These are phyloP conservation scores for Phialophora verrucosa DNA, from an alignment of 2,329 filamentous ascomycete genomes.

Conservation along the genomic window DNA sequence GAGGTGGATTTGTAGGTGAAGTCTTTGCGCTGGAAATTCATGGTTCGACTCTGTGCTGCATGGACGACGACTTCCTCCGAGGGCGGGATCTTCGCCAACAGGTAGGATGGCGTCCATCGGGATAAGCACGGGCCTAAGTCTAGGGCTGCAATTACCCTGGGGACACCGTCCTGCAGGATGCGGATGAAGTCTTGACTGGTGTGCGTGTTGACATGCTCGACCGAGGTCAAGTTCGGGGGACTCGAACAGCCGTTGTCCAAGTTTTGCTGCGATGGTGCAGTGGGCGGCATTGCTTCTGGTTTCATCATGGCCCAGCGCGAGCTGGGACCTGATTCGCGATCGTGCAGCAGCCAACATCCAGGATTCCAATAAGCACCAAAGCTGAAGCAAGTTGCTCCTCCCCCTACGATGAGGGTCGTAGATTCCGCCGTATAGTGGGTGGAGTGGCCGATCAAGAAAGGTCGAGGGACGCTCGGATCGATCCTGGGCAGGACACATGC, in stretches of 20 bases:
- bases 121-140: slow-evolving; percentile 70
- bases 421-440: slow-evolving; percentile 55
- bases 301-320: slow-evolving; percentile 46
- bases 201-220: slow-evolving; percentile 25
- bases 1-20: slow-evolving; percentile 74
- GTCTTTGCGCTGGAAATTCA: slow-evolving; percentile 85
- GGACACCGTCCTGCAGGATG: slow-evolving; percentile 64
- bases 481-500: slow-evolving; percentile 41
- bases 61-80: slow-evolving; percentile 74
- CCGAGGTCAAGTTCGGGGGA: background rate
- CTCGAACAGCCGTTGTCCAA: too few relatives aligned
- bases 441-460: slow-evolving; percentile 74
- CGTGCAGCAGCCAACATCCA: slow-evolving; percentile 59
- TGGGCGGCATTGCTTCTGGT: slow-evolving; percentile 28
- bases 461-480: slow-evolving; percentile 54
- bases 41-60: slow-evolving; percentile 66
- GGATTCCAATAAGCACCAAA: slow-evolving; percentile 87
- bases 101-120: slow-evolving; percentile 72
- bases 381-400: slow-evolving; percentile 86
- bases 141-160: slow-evolving; percentile 68
- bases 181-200: slow-evolving; percentile 56
- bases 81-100: slow-evolving; percentile 65
- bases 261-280: slow-evolving; percentile 4
- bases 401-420: slow-evolving; percentile 70
- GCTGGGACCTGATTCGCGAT: slow-evolving; percentile 35